Percentiles rank a stretch among this genome's conserved stretches.
Conservation (phyloP, 768 basidiomycete genomes). For the Russula lepida region DNA sequence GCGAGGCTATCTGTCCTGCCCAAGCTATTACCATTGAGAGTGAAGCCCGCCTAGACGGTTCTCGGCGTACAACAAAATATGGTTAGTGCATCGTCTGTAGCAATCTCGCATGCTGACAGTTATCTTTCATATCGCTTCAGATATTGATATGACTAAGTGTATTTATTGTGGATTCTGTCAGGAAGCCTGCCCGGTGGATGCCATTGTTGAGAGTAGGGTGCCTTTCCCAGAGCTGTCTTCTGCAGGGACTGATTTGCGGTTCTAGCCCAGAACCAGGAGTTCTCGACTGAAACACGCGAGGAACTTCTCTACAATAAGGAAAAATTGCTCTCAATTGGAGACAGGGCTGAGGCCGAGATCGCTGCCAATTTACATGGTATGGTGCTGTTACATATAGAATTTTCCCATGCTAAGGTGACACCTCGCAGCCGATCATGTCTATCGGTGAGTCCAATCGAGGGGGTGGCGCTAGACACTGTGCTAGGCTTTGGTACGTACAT, state of each 20-base stretch:
- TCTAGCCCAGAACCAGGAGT: conserved; percentile 94
- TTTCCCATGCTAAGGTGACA: conserved; percentile 20
- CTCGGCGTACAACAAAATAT: conserved; percentile 94
- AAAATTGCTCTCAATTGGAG: conserved; percentile 93
- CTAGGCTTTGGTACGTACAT: neutral
- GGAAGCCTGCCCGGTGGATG: conserved; percentile 98
- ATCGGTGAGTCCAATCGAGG: conserved; percentile 47
- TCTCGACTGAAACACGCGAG: conserved; percentile 94
- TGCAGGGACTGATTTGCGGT: neutral
- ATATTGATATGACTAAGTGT: conserved; percentile 99
- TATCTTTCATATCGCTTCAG: conserved; percentile 32
- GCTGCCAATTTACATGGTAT: conserved; percentile 84
- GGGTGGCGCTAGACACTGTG: neutral
- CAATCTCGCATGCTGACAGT: neutral
- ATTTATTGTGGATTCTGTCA: conserved; percentile 99
- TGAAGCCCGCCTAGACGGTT: conserved; percentile 91
- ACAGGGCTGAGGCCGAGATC: conserved; percentile 94
- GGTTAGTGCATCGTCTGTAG: conserved; percentile 39
- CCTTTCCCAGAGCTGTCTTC: neutral
- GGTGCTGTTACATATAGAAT: conserved; percentile 20
- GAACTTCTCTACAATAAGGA: conserved; percentile 99
- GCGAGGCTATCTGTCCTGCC: conserved; percentile 98
- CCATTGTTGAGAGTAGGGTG: conserved; percentile 92
- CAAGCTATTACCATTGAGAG: conserved; percentile 99
- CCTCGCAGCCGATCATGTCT: conserved; percentile 72